Evolutionary conservation across 139 green algal species (phyloP).

Genomic region (Auxenochlorella pyrenoidosa): DNA sequence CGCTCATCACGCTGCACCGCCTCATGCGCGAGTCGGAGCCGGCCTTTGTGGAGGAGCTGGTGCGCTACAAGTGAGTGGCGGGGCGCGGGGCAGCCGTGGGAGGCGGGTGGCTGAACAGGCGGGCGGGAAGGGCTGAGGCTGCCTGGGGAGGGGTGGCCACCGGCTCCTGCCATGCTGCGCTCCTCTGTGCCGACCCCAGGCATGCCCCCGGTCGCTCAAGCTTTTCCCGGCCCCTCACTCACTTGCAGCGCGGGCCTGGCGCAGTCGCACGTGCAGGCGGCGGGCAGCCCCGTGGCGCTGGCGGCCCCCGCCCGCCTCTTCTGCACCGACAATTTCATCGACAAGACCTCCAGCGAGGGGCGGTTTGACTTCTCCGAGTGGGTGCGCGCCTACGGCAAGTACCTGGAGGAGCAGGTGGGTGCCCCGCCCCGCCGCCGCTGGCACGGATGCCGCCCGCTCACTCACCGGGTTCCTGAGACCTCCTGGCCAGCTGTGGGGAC

Average conservation of each 20-base stretch:
- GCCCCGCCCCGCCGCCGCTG: not conserved
- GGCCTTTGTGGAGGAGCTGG: conserved; percentile 74
- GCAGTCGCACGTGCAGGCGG: not conserved
- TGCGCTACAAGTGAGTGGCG: not conserved
- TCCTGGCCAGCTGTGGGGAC: too few species aligned
- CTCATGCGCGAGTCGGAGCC: conserved; percentile 85
- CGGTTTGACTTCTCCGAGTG: conserved; percentile 86
- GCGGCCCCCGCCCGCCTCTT: conserved; percentile 48
- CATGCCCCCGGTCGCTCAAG: not conserved
- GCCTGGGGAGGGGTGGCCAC: not conserved
- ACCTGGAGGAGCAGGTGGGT: conserved; percentile 85
- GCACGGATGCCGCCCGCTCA: too few species aligned
- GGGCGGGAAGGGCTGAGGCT: too few species aligned
- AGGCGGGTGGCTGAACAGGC: not conserved
- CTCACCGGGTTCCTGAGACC: too few species aligned
- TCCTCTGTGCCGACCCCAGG: too few species aligned
- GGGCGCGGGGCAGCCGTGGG: not conserved
- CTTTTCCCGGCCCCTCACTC: not conserved
- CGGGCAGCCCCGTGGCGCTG: not conserved
- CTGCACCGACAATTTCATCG: conserved; percentile 75
- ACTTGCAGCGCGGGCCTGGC: not conserved
- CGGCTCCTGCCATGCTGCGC: not conserved
- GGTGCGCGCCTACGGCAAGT: conserved; percentile 91
- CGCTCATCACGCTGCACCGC: conserved; percentile 86
- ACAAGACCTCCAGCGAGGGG: conserved; percentile 56